These are phyloP conservation scores for Wickerhamomyces pijperi DNA, from an alignment of 805 yeast genomes.

Conservation along the genomic window DNA sequence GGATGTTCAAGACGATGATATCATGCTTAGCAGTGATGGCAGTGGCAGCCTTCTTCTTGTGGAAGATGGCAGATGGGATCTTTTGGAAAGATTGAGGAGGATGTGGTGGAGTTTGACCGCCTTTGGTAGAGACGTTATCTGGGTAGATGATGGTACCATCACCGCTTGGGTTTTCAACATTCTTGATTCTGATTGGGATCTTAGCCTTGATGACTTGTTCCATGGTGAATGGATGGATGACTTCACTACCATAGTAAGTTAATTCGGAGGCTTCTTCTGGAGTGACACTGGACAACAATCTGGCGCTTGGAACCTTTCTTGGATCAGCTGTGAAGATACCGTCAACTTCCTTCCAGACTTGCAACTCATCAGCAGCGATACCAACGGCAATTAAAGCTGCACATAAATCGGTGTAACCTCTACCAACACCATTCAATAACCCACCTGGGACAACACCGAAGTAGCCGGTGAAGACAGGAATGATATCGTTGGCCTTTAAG, in stretches of 20 bases:
- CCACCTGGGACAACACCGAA: conserved; percentile 97
- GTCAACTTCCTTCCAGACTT: conserved; percentile 98
- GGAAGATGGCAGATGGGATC: conserved; percentile 25
- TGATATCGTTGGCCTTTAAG: conserved; percentile 29
- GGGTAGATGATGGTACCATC: conserved; percentile 92
- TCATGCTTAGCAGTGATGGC: conserved; percentile 94
- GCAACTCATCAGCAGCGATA: conserved; percentile 81
- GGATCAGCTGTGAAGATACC: conserved; percentile 99
- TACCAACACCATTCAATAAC: conserved; percentile 80
- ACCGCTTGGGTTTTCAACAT: conserved; percentile 90
- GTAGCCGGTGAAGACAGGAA: conserved; percentile 93
- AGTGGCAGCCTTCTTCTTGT: conserved; percentile 63
- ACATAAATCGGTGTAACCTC: conserved; percentile 96
- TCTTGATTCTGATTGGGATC: conserved; percentile 93
- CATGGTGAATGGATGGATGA: conserved; percentile 98
- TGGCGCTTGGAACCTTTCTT: conserved; percentile 83
- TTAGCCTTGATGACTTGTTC: conserved; percentile 95
- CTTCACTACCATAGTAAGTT: conserved; percentile 96
- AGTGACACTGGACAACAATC: conserved; percentile 76
- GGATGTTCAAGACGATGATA: conserved; percentile 85
- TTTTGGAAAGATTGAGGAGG: conserved; percentile 67
- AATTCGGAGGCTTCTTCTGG: conserved; percentile 99
- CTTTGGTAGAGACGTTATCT: conserved; percentile 73
- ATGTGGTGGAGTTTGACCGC: conserved; percentile 88
- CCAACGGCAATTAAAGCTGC: conserved; percentile 97